Evolutionary conservation across 768 basidiomycete species (phyloP).

Genomic region (Strobilomyces confusus): DNA sequence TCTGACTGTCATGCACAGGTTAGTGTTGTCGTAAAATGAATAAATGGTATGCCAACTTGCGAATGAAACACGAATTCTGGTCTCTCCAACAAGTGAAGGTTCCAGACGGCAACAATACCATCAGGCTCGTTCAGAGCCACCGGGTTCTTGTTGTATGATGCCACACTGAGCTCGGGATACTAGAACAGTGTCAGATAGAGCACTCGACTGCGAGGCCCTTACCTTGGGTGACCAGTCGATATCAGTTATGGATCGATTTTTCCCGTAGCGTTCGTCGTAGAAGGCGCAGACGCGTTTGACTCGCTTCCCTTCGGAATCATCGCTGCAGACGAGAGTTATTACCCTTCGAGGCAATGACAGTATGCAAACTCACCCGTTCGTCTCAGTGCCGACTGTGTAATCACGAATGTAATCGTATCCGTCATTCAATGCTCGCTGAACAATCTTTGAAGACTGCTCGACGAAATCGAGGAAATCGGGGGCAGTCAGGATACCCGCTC

Average conservation of each 20-base stretch:
- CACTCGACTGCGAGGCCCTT: conserved; percentile 7
- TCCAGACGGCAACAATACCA: conserved; percentile 97
- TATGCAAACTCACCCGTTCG: conserved; percentile 60
- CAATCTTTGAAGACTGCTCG: conserved; percentile 90
- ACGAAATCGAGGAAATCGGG: conserved; percentile 94
- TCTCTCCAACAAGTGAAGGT: conserved; percentile 88
- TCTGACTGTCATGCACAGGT: conserved; percentile 67
- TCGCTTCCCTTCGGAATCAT: conserved; percentile 85
- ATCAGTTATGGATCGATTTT: conserved; percentile 93
- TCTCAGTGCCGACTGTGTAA: conserved; percentile 87
- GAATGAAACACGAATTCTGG: conserved; percentile 99
- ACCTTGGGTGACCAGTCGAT: conserved; percentile 99
- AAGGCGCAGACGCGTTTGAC: conserved; percentile 95
- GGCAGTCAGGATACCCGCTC: conserved; percentile 73
- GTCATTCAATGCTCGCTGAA: conserved; percentile 92
- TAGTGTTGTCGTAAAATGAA: background rate
- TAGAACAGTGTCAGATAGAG: conserved; percentile 29
- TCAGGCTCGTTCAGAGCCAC: conserved; percentile 93
- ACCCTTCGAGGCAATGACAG: background rate
- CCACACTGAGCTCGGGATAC: conserved; percentile 95
- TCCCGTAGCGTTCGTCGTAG: conserved; percentile 85
- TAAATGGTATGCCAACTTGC: conserved; percentile 56
- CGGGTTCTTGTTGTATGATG: conserved; percentile 97
- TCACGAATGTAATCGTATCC: conserved; percentile 96
- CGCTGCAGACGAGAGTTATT: conserved; percentile 42